A percentile compares a stretch with the other conserved stretches of the same genome.
phyloP scores from a whole-genome alignment of 106 monocot species.

The Apostasia ramifera region DNA sequence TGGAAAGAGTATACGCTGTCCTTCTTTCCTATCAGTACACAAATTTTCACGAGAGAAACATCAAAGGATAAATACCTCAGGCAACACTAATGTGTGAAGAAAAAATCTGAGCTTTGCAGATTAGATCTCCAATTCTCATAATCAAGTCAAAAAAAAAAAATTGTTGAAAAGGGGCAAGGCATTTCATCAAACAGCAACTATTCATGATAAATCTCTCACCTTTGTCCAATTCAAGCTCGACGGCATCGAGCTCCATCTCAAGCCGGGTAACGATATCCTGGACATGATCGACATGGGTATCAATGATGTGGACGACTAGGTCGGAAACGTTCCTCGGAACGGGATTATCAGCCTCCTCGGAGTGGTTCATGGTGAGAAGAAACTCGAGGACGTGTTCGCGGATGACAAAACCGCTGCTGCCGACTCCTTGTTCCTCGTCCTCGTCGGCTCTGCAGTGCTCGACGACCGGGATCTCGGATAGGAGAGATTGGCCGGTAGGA shows the following conservation, averaged over 20 bases:
- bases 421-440: conserved; percentile 1
- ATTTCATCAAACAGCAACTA: no score
- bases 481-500: conserved; percentile 36
- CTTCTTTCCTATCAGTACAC: no score
- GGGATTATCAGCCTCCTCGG: conserved; percentile 63
- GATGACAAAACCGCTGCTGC: conserved; percentile 26
- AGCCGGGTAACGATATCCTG: conserved; percentile 57
- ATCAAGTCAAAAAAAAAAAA: no score
- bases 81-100: no score
- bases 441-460: background rate
- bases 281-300: conserved; percentile 66
- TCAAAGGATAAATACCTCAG: no score
- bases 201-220: conserved; percentile 13
- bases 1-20: no score
- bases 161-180: no score
- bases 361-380: conserved; percentile 62
- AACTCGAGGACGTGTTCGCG: conserved; percentile 45
- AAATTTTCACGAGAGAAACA: no score
- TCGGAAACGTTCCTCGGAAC: conserved; percentile 46
- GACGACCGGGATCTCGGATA: conserved; percentile 44
- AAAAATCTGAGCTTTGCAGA: no score
- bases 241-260: conserved; percentile 55
- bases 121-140: no score
- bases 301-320: conserved; percentile 51
- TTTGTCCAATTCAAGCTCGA: conserved; percentile 69